Evolutionary conservation across 78 protist species (phyloP), one percentile per base, ranked within the genome.

Genomic region (Monocercomonoides exilis): DNA sequence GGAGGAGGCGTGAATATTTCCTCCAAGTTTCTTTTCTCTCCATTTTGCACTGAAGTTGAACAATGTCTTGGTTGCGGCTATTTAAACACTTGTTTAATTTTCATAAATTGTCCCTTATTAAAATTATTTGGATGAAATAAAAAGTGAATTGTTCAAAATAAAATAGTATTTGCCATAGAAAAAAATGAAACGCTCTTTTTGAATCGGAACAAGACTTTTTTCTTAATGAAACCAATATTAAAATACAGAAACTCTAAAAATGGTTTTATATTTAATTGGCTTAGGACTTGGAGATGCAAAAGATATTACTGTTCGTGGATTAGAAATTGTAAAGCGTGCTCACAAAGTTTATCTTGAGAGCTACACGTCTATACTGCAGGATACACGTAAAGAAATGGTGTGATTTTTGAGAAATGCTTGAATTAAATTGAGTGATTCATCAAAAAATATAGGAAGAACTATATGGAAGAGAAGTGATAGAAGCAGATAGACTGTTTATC

Each of bases 261-360:
- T 82, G 80, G 89, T 94, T 89, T 90, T 98, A 43, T 92, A 92
- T 84, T 41, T 97, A 2, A 85, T 98, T 33, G 99, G 99, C 0
- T 93, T 98, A 0, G 99, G 99, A 6, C 92, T 98, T 5, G 96
- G 97, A 0, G 98, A 96, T 45, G 98, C 92, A 54, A 81, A 94
- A 70, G 99, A 98, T 90, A 95, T 98, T 80, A 96, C 99, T n/a
- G 92, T 98, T 45, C 38, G 88, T n/a, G 99, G 99, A 29, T 91
- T 95, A 1, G 98, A 97, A 85, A 90, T 89, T 5, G 94, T 99
- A 0, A 77, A 84, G 41, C 0, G 35, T 21, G 94, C 96, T 77
- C n/a, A 21, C 5, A 43, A 45, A 34, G 94, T 98, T 33, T 97
- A 87, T 45, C 91, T 98, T 11, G 99, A 98, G 77, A 87, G 89